Evolutionary conservation across 352 stramenopile genomes (phyloP).

Genomic region (Phytopythium aichiense): DNA sequence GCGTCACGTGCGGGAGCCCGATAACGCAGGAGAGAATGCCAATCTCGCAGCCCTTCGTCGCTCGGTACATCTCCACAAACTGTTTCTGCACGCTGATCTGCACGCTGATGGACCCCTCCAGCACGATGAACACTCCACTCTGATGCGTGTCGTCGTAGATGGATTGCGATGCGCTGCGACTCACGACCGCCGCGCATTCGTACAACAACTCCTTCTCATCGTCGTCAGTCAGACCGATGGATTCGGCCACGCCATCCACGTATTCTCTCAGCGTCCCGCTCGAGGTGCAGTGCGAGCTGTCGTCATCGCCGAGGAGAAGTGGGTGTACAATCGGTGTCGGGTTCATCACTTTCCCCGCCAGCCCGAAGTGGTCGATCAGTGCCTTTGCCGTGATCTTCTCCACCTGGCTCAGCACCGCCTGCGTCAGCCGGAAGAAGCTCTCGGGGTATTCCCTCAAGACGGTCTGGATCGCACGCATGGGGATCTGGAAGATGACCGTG

Average conservation of each 20-base stretch:
- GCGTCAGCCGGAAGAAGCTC: conserved; percentile 66
- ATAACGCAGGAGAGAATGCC: conserved; percentile 67
- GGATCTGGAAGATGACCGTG: conserved; percentile 69
- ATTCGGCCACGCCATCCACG: conserved; percentile 31
- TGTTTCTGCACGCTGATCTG: conserved; percentile 41
- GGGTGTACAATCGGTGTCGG: conserved; percentile 26
- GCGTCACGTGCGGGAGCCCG: conserved; percentile 35
- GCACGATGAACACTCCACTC: conserved; percentile 50
- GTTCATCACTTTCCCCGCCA: conserved; percentile 39
- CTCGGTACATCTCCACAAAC: conserved; percentile 47
- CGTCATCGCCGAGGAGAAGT: conserved; percentile 15
- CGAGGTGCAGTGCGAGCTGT: conserved; percentile 1
- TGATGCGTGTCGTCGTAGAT: background rate
- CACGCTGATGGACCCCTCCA: conserved; percentile 50
- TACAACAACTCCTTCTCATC: conserved; percentile 28
- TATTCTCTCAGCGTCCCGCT: conserved; percentile 17
- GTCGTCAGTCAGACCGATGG: conserved; percentile 41
- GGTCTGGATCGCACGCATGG: conserved; percentile 31
- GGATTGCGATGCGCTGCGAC: conserved; percentile 12
- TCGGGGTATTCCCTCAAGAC: conserved; percentile 63
- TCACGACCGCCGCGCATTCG: conserved; percentile 29
- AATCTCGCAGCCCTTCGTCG: conserved; percentile 56
- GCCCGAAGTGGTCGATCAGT: conserved; percentile 79
- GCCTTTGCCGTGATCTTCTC: conserved; percentile 81
- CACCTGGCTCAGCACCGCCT: conserved; percentile 73